Base-by-base conservation (phyloP, 2,329 filamentous ascomycete genomes). In the Diplodia seriata region DNA sequence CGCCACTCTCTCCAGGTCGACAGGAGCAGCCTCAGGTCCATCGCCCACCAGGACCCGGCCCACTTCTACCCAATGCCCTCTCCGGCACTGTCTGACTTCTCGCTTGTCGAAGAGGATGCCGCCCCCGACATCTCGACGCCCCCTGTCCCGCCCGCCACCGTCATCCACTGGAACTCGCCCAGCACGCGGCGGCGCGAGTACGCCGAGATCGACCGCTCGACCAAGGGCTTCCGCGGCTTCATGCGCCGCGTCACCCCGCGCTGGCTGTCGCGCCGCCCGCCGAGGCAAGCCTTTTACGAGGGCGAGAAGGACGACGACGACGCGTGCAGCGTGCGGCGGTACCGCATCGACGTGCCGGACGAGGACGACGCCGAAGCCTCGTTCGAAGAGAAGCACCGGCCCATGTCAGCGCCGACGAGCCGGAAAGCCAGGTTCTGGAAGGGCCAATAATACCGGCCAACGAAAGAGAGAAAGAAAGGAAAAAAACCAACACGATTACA, bases 111-210 rank as follows among this genome's bases (percentile, higher is more conserved):
- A 8, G 31, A 54, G 15, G 57, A 63, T 2, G n/a, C 56, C 7
- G 40, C 8, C n/a, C 12, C 2, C 20, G 23, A 47, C 7, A 50
- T 47, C 20, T 50, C 66, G 29, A 68, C 66, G 7, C 65, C 65
- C n/a, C 15, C 23, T 0, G 54, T 38, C 5, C 64, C 73, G 43
- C 64, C 73, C 47, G 70, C 73, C 43, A 78, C 76, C 1, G 76
- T 74, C 4, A 79, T 75, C 71, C 75, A 79, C 57, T 80, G 78
- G 78, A 79, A 73, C 14, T 79, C 77, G 4, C 75, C 76, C 0
- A 73, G 71, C 69, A 78, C 77, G 9, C 73, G 77, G 11, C 70
- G 70, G 47, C 73, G 72, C 23, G 74, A 80, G 65, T 80, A 80
- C 68, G 75, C 75, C 26, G 72, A 76, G 40, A 80, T 80, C 68